Base-by-base conservation (phyloP, 1,139 yeast genomes). In the Arxiozyma slooffiae region DNA sequence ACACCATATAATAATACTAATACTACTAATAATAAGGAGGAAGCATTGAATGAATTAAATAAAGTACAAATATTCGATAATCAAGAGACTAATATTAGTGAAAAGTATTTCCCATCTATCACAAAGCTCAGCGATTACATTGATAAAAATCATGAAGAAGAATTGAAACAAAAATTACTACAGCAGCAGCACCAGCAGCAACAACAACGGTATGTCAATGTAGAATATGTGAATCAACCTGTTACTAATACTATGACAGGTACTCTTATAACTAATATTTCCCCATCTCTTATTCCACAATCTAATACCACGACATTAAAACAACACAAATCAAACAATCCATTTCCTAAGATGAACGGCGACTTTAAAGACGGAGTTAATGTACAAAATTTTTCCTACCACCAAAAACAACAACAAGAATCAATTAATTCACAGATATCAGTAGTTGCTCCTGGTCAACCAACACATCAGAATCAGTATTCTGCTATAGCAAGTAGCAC, bases 261-360 rank as follows among this genome's bases (percentile, higher is more conserved):
- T n/a, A n/a, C n/a, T n/a, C n/a, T n/a, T n/a, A n/a, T n/a, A n/a
- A n/a, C n/a, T n/a, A n/a, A n/a, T 18, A 30, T 2, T 14, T 30
- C n/a, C 3, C 36, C 36, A 30, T 30, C 36, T 30, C n/a, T n/a
- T 30, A 6, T 6, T 30, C 36, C 36, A 30, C 36, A 30, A 11
- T 30, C 36, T 30, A 30, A 30, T 30, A 11, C 36, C n/a, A 14
- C 36, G 11, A 30, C 16, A 30, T 48, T 47, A 7, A 62, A 57
- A 48, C 65, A 62, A 46, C 63, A 64, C 53, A 66, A 64, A 53
- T 59, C 67, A 3, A 64, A 59, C 40, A 66, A 66, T 52, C 69
- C 69, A 24, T 66, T 66, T 42, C 69, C 69, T 20, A 61, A 53
- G 45, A 63, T 65, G 56, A 51, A 52, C 1, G 46, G 51, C 38